A percentile compares a stretch with the other conserved stretches of the same genome.
These are phyloP conservation scores for Globisporangium perplexum DNA, from an alignment of 352 stramenopile species.

Conservation along the genomic window DNA sequence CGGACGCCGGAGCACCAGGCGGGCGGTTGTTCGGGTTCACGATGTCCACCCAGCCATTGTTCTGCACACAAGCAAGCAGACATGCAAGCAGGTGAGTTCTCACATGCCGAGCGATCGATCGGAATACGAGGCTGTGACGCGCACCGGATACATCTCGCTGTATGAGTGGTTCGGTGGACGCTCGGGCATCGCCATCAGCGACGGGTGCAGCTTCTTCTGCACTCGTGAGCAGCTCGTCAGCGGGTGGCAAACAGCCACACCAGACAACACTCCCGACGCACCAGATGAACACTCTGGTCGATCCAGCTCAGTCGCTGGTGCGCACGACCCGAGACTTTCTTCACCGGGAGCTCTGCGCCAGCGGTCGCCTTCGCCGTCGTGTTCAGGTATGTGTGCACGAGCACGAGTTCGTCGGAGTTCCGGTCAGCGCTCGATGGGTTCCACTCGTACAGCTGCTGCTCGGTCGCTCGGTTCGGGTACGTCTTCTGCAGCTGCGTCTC, in stretches of 20 bases:
- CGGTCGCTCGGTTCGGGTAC: slow-evolving; percentile 30
- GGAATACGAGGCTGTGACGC: slow-evolving; percentile 3
- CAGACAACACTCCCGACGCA: slow-evolving; percentile 10
- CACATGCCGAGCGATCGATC: not conserved
- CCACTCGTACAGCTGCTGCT: slow-evolving; percentile 77
- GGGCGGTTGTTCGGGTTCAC: slow-evolving; percentile 20
- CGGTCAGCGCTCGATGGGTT: slow-evolving; percentile 29
- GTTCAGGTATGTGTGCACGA: slow-evolving; percentile 81
- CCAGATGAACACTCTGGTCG: slow-evolving; percentile 57
- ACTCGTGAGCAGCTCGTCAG: not conserved
- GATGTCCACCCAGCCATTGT: slow-evolving; percentile 68
- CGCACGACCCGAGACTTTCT: slow-evolving; percentile 15
- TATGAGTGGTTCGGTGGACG: slow-evolving; percentile 73
- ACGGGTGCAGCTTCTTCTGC: slow-evolving; percentile 53
- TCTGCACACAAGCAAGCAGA: slow-evolving; percentile 17
- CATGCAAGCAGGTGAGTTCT: not conserved
- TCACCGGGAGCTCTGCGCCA: slow-evolving; percentile 12
- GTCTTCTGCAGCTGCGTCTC: slow-evolving; percentile 59
- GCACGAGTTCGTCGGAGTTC: slow-evolving; percentile 60
- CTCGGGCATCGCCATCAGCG: slow-evolving; percentile 50
- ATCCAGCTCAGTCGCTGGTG: slow-evolving; percentile 58
- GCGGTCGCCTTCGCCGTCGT: slow-evolving; percentile 12
- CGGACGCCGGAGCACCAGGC: not conserved
- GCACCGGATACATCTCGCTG: slow-evolving; percentile 64
- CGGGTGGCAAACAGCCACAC: not conserved